Conservation (phyloP, 495 filamentous ascomycete genomes). For the Amniculicola lignicola region DNA sequence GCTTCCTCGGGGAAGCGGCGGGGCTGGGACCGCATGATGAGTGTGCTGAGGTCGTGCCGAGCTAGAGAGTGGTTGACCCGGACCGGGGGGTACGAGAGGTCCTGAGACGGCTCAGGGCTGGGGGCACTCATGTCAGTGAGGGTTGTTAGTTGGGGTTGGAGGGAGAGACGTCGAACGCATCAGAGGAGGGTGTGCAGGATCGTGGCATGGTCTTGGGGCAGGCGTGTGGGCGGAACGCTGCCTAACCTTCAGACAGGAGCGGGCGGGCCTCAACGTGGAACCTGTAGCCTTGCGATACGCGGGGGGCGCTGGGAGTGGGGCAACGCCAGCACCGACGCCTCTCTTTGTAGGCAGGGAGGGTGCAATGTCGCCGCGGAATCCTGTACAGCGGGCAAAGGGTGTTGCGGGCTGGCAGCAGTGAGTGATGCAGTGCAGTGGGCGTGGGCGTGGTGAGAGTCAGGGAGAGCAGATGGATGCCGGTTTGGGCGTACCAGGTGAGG, state of each 20-base stretch:
- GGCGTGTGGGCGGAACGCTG: not conserved
- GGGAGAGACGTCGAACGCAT: not conserved
- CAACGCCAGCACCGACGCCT: not conserved
- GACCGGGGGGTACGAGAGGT: slow-evolving; percentile 13
- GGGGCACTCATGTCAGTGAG: slow-evolving; percentile 17
- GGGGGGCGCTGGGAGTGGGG: slow-evolving; percentile 9
- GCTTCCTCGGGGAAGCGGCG: slow-evolving; percentile 20
- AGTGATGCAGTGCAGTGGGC: too few relatives aligned
- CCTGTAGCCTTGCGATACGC: slow-evolving; percentile 12
- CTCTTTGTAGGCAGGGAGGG: too few relatives aligned
- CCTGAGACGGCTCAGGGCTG: slow-evolving; percentile 23
- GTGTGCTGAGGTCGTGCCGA: slow-evolving; percentile 23
- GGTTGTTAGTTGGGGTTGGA: not conserved
- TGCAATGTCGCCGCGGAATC: too few relatives aligned
- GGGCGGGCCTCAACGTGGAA: not conserved
- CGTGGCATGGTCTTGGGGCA: not conserved
- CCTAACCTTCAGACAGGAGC: slow-evolving; percentile 13
- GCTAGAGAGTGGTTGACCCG: slow-evolving; percentile 23
- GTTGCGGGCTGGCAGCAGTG: too few relatives aligned
- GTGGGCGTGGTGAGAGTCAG: too few relatives aligned
- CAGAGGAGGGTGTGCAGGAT: not conserved
- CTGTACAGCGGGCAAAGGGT: too few relatives aligned
- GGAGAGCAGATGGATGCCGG: too few relatives aligned
- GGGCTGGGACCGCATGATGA: slow-evolving; percentile 31
- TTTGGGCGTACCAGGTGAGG: too few relatives aligned